Percentiles rank a stretch among this genome's conserved stretches.
Evolutionary conservation across 2,329 filamentous ascomycete species (phyloP).

Genomic region (Knufia fluminis): DNA sequence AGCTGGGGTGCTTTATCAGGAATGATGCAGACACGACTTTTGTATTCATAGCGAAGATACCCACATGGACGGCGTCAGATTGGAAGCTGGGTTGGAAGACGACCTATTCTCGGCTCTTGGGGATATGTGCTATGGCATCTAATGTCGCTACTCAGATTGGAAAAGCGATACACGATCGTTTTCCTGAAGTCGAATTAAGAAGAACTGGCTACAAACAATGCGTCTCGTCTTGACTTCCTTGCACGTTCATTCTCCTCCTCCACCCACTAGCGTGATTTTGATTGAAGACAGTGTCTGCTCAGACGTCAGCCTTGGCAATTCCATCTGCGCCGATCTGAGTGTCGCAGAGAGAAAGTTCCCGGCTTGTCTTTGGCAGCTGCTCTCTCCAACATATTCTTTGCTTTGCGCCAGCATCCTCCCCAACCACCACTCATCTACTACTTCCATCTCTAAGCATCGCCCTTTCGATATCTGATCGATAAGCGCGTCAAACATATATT

Average conservation of each 20-base stretch:
- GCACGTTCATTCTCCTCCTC: background rate
- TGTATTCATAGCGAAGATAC: background rate
- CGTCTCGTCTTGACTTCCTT: background rate
- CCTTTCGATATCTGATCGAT: background rate
- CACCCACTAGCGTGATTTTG: background rate
- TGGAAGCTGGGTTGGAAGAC: too few species aligned
- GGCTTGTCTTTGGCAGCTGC: conserved; percentile 19
- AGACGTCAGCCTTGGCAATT: conserved; percentile 6
- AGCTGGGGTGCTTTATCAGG: conserved; percentile 13
- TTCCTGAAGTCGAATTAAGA: too few species aligned
- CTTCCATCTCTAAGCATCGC: background rate
- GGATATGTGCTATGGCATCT: too few species aligned
- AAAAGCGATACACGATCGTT: too few species aligned
- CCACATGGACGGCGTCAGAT: background rate
- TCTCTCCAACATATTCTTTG: conserved; percentile 23
- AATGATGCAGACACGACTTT: conserved; percentile 6
- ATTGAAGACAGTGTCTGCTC: background rate
- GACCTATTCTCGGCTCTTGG: too few species aligned
- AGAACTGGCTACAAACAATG: background rate
- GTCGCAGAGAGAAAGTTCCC: background rate
- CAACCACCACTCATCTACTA: conserved; percentile 10
- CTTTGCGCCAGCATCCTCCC: conserved; percentile 24
- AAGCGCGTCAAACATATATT: background rate
- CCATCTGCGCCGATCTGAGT: background rate
- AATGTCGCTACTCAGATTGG: too few species aligned